These are phyloP conservation scores for Spathaspora boniae DNA, from an alignment of 805 yeast species.

Conservation along the genomic window DNA sequence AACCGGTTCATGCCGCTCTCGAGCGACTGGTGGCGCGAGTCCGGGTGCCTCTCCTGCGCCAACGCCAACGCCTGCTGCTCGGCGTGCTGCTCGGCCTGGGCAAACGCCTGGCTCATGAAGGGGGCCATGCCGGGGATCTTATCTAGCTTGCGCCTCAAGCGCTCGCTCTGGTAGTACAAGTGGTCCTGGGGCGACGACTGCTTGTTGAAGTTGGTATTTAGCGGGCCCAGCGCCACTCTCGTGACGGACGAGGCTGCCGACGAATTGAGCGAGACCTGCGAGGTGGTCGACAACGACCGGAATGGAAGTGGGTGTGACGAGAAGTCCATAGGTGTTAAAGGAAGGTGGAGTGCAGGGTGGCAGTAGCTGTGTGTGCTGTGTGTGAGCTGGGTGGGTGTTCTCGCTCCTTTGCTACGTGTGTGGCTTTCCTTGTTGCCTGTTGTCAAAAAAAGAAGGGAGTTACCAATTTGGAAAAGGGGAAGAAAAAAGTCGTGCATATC, in stretches of 20 bases:
- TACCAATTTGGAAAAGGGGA: too few relatives aligned
- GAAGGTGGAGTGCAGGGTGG: too few relatives aligned
- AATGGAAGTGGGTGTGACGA: conserved; percentile 23
- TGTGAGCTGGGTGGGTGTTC: too few relatives aligned
- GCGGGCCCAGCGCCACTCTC: conserved; percentile 45
- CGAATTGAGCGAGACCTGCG: conserved; percentile 27
- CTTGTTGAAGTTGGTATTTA: conserved; percentile 54
- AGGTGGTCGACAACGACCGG: conserved; percentile 32
- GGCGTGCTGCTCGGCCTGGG: conserved; percentile 62
- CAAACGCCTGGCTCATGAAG: conserved; percentile 59
- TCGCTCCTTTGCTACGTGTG: too few relatives aligned
- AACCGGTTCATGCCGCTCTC: conserved; percentile 17
- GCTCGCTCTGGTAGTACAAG: conserved; percentile 61
- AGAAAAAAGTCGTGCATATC: too few relatives aligned
- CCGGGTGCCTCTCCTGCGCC: conserved; percentile 29
- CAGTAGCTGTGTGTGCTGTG: too few relatives aligned
- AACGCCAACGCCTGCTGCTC: conserved; percentile 66
- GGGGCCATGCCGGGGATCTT: conserved; percentile 66
- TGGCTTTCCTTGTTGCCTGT: too few relatives aligned
- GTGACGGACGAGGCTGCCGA: conserved; percentile 30
- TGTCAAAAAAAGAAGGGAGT: too few relatives aligned
- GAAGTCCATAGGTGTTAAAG: too few relatives aligned
- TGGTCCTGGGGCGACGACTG: conserved; percentile 64
- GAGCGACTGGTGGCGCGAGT: background rate
- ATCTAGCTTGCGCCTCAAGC: conserved; percentile 52